A percentile compares a stretch with the other conserved stretches of the same genome.
phyloP scores from a whole-genome alignment of 345 rosid species.

The Balakata baccata region DNA sequence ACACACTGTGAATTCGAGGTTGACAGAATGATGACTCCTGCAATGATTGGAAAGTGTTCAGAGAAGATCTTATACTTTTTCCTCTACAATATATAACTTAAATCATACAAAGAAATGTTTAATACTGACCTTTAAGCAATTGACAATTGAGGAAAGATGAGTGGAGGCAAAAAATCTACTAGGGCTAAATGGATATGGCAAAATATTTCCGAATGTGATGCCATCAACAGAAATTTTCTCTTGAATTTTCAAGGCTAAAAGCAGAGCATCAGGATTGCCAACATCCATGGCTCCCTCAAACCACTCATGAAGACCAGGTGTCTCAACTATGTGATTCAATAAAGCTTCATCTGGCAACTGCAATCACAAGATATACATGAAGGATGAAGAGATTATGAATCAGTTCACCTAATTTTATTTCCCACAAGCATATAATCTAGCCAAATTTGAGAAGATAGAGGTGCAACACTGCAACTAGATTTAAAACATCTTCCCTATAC shows the following conservation, averaged over 20 bases:
- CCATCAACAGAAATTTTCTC: slow-evolving; percentile 53
- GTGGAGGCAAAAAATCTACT: slow-evolving; percentile 64
- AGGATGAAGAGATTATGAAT: neutral
- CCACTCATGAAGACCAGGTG: slow-evolving; percentile 69
- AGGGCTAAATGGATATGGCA: slow-evolving; percentile 79
- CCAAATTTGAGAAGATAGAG: neutral
- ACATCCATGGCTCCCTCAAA: slow-evolving; percentile 60
- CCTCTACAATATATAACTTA: neutral
- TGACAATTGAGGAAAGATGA: slow-evolving; percentile 54
- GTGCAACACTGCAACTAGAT: too few species aligned
- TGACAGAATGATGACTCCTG: slow-evolving; percentile 97
- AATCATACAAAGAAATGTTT: neutral
- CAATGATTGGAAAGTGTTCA: slow-evolving; percentile 20
- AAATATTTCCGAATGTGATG: slow-evolving; percentile 48
- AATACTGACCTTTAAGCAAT: slow-evolving; percentile 75
- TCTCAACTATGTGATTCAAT: slow-evolving; percentile 60
- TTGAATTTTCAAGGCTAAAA: slow-evolving; percentile 66
- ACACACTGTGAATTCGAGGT: slow-evolving; percentile 88
- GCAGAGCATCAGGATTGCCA: slow-evolving; percentile 95
- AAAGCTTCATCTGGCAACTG: slow-evolving; percentile 69
- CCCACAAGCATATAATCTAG: neutral
- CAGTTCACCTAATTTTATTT: neutral
- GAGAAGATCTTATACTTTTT: slow-evolving; percentile 1
- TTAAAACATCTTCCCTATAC: neutral
- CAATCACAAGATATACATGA: slow-evolving; percentile 11